These are phyloP conservation scores for Aspergillus aculeatus DNA, from an alignment of 2,329 filamentous ascomycete genomes.

Conservation along the genomic window DNA sequence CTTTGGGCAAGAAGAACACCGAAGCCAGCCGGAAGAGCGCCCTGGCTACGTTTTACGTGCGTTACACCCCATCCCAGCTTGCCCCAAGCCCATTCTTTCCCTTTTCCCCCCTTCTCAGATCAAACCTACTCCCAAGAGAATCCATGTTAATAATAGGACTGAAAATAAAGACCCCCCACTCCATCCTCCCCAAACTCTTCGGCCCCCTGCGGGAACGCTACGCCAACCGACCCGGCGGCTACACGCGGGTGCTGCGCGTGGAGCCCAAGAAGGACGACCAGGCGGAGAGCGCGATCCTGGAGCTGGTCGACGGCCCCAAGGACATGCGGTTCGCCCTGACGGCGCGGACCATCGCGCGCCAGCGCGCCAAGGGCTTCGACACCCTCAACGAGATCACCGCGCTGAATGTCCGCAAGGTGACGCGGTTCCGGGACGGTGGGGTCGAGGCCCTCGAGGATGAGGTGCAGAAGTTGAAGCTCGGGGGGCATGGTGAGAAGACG, in stretches of 20 bases:
- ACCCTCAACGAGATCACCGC: conserved; percentile 68
- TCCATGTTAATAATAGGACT: too few species aligned
- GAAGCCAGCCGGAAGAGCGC: conserved; percentile 74
- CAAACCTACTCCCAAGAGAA: too few species aligned
- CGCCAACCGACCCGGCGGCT: conserved; percentile 75
- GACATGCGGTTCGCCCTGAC: conserved; percentile 96
- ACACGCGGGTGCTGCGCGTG: conserved; percentile 90
- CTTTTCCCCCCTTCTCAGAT: too few species aligned
- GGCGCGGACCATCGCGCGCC: conserved; percentile 73
- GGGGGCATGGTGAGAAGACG: conserved; percentile 22
- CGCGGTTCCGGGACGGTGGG: conserved; percentile 67
- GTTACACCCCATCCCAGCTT: conserved; percentile 32
- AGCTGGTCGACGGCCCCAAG: conserved; percentile 89
- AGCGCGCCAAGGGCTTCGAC: conserved; percentile 53
- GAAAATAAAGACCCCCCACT: conserved; percentile 39
- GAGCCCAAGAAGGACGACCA: conserved; percentile 88
- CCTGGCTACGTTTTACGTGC: conserved; percentile 80
- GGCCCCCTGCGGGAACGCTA: conserved; percentile 79
- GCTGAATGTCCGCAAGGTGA: conserved; percentile 81
- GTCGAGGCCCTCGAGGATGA: conserved; percentile 64
- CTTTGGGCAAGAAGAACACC: conserved; percentile 88
- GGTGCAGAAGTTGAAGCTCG: conserved; percentile 59
- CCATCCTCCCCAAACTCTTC: conserved; percentile 77
- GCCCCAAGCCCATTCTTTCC: neutral
- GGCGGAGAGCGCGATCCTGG: conserved; percentile 83